A percentile compares a stretch with the other conserved stretches of the same genome.
Evolutionary conservation across 306 rosid genomes (phyloP).

Genomic region (Citrullus mucosospermus): DNA sequence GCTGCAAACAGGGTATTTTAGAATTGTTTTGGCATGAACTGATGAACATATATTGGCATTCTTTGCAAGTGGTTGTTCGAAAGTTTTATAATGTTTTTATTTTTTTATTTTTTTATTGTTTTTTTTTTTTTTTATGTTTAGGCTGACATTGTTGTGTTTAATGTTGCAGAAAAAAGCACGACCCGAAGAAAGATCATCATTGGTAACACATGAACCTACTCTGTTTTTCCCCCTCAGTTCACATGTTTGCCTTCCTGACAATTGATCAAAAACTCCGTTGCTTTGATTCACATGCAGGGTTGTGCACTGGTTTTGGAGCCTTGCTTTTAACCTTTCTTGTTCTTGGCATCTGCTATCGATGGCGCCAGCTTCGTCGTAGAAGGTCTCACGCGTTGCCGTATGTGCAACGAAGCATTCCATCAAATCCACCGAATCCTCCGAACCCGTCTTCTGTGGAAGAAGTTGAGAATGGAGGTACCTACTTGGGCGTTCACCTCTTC

Average conservation of each 20-base stretch:
- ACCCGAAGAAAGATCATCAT: background rate
- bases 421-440: background rate
- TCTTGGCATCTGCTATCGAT: constrained; percentile 9
- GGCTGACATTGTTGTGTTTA: background rate
- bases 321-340: background rate
- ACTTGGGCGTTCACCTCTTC: constrained; percentile 37
- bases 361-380: constrained; percentile 15
- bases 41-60: background rate
- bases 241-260: background rate
- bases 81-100: background rate
- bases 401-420: constrained; percentile 27
- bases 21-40: background rate
- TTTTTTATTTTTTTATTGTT: background rate
- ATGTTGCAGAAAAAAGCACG: constrained; percentile 13
- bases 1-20: background rate
- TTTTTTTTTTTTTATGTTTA: background rate
- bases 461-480: constrained; percentile 36
- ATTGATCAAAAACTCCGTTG: background rate
- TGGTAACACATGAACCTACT: constrained; percentile 29
- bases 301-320: background rate
- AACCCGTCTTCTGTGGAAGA: constrained; percentile 18
- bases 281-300: constrained; percentile 17
- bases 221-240: background rate
- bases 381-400: constrained; percentile 15
- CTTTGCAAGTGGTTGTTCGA: background rate